Conservation (phyloP, 768 basidiomycete genomes). For the Tricholoma matsutake region DNA sequence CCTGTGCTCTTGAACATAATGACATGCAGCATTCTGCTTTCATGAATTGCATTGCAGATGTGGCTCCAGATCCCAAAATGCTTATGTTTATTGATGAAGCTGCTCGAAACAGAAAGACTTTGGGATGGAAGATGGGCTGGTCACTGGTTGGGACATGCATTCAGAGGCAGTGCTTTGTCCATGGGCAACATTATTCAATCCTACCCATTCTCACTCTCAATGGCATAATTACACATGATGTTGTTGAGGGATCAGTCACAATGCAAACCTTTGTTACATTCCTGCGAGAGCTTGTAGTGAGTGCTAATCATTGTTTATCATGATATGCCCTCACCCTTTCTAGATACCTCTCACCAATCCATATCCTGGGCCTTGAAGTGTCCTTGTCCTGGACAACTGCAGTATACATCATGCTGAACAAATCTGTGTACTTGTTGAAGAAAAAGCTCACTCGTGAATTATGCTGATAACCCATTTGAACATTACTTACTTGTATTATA, state of each 20-base stretch:
- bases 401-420: no score
- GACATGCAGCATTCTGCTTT: no score
- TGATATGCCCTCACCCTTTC: neutral
- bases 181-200: neutral
- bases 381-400: neutral
- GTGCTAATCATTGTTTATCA: neutral
- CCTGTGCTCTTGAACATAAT: no score
- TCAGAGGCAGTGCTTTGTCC: no score
- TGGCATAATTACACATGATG: no score
- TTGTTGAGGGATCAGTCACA: no score
- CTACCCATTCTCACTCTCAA: no score
- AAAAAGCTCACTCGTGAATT: no score
- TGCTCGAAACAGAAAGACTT: conserved; percentile 9
- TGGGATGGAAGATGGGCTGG: conserved; percentile 5
- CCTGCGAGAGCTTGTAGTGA: neutral
- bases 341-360: neutral
- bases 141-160: conserved; percentile 7
- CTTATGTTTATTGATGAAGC: conserved; percentile 15
- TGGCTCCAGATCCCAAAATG: no score
- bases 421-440: neutral
- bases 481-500: neutral
- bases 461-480: neutral
- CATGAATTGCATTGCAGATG: no score
- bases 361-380: no score
- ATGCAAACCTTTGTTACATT: neutral